Evolutionary conservation across 1,139 yeast genomes (phyloP).

Genomic region (Suhomyces wounanorum): DNA sequence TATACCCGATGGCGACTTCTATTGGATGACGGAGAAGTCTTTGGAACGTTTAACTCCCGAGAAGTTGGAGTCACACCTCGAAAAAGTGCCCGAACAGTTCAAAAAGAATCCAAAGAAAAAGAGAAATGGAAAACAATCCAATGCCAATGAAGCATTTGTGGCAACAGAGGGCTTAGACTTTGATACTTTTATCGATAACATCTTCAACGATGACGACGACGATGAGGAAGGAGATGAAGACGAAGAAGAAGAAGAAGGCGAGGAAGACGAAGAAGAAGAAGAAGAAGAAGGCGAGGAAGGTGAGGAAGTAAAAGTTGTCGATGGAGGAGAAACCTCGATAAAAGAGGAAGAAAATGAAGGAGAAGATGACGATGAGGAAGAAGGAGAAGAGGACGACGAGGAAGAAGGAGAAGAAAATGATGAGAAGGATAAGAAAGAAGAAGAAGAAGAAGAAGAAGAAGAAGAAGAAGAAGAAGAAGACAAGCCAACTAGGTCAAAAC

Average conservation of each 20-base stretch:
- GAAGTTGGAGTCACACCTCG: constrained; percentile 29
- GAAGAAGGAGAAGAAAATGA: constrained; percentile 19
- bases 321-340: not conserved
- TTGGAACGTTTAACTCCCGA: constrained; percentile 36
- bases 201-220: constrained; percentile 26
- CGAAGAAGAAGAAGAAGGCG: constrained; percentile 34
- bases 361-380: constrained; percentile 31
- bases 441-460: constrained; percentile 10
- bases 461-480: constrained; percentile 15
- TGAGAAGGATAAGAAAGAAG: constrained; percentile 15
- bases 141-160: constrained; percentile 42
- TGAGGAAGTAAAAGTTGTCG: constrained; percentile 22
- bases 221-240: constrained; percentile 31
- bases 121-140: constrained; percentile 31
- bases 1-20: constrained; percentile 51
- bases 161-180: constrained; percentile 43
- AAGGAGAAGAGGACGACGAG: constrained; percentile 21
- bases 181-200: constrained; percentile 39
- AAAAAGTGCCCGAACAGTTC: constrained; percentile 32
- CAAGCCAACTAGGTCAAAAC: constrained; percentile 7
- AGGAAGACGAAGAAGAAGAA: constrained; percentile 27
- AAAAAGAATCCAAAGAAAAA: constrained; percentile 22
- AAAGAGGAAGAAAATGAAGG: constrained; percentile 18
- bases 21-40: constrained; percentile 47
- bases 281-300: constrained; percentile 33